These are phyloP conservation scores for Ganoderma sinense DNA, from an alignment of 1,284 basidiomycete species.

Conservation along the genomic window DNA sequence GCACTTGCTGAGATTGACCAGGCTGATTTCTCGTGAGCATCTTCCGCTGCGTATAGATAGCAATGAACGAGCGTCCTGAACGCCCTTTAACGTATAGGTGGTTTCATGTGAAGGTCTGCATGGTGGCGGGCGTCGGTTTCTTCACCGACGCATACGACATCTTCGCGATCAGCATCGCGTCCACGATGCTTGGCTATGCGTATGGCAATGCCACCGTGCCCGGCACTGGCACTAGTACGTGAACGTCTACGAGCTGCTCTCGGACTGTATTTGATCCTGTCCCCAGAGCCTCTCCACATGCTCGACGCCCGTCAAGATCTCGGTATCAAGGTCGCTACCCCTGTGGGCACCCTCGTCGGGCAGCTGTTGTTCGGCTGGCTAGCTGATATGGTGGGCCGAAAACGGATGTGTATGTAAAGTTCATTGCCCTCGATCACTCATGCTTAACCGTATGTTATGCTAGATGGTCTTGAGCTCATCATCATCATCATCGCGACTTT, in stretches of 20 bases:
- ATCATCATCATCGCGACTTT: constrained; percentile 59
- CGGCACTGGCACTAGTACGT: not conserved
- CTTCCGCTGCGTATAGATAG: not conserved
- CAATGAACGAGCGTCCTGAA: not conserved
- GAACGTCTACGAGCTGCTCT: not conserved
- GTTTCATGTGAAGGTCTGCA: constrained; percentile 73
- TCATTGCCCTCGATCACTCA: constrained; percentile 32
- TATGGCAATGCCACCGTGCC: constrained; percentile 52
- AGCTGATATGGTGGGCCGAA: constrained; percentile 61
- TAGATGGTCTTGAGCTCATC: constrained; percentile 64
- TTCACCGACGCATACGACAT: constrained; percentile 85
- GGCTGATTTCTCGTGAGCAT: constrained; percentile 54
- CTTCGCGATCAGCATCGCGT: constrained; percentile 80
- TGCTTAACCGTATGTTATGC: too few species aligned
- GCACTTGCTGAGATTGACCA: constrained; percentile 65
- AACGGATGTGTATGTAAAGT: constrained; percentile 49
- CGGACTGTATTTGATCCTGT: too few species aligned
- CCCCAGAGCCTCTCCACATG: constrained; percentile 31
- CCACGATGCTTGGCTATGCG: constrained; percentile 79
- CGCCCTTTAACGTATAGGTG: constrained; percentile 29
- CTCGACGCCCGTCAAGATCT: constrained; percentile 70
- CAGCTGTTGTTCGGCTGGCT: constrained; percentile 64
- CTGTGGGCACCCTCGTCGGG: constrained; percentile 67
- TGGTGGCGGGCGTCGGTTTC: constrained; percentile 83
- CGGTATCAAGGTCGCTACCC: constrained; percentile 80